These are phyloP conservation scores for Euptelea pleiosperma DNA, from an alignment of 164 flowering plant species.

Conservation along the genomic window DNA sequence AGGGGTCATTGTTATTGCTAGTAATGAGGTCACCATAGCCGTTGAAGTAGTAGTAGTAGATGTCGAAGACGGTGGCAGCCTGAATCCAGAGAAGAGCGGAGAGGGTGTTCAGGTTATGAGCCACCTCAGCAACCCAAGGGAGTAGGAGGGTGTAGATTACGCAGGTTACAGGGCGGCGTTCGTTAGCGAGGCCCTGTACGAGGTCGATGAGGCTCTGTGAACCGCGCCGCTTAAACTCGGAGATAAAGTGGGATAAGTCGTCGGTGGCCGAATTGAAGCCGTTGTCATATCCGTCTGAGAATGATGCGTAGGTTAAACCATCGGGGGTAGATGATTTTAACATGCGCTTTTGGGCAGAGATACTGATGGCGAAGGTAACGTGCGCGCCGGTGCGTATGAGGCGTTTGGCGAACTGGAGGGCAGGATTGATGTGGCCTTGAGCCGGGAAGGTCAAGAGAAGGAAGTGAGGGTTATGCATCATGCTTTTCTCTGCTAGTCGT, in stretches of 20 bases:
- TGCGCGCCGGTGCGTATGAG: no score
- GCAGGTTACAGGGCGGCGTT: no score
- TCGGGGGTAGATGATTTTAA: neutral
- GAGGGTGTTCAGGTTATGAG: slow-evolving; percentile 20
- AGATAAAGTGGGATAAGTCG: neutral
- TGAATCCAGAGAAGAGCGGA: slow-evolving; percentile 34
- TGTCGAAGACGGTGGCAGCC: slow-evolving; percentile 23
- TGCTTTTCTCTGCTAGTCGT: no score
- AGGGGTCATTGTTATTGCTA: slow-evolving; percentile 2
- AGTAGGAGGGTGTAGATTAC: no score
- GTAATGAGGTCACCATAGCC: slow-evolving; percentile 12
- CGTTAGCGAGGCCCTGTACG: neutral
- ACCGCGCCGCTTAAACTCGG: slow-evolving; percentile 14
- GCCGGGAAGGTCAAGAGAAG: slow-evolving; percentile 25
- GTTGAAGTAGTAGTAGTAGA: no score
- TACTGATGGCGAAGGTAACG: slow-evolving; percentile 32
- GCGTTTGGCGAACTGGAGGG: no score
- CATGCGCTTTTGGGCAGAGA: slow-evolving; percentile 18
- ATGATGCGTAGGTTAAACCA: slow-evolving; percentile 21
- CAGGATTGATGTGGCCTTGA: no score
- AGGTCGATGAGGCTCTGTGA: no score
- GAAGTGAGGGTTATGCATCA: no score
- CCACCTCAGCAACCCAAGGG: slow-evolving; percentile 35
- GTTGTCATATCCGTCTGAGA: slow-evolving; percentile 30
- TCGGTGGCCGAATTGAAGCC: neutral